Conservation (phyloP, 2,329 filamentous ascomycete genomes). For the Clarireedia paspali region DNA sequence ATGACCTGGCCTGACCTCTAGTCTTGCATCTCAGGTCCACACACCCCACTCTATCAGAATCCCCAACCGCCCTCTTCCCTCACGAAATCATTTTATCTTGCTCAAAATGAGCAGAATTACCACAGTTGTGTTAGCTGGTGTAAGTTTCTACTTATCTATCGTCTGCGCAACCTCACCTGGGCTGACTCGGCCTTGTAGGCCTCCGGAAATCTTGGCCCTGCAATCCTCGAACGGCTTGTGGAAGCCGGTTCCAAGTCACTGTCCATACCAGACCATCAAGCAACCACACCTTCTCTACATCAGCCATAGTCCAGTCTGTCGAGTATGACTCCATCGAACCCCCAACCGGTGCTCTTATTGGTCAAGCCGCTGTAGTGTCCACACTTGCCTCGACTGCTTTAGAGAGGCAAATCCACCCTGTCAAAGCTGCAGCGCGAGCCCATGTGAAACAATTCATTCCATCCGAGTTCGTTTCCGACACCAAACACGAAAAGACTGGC, state of each 20-base stretch:
- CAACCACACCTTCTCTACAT: conserved; percentile 17
- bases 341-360: conserved; percentile 24
- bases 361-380: conserved; percentile 21
- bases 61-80: not conserved
- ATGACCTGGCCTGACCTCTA: no score
- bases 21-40: no score
- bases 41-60: not conserved
- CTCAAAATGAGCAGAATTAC: not conserved
- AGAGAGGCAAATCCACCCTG: conserved; percentile 31
- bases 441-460: conserved; percentile 55
- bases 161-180: no score
- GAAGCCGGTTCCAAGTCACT: conserved; percentile 31
- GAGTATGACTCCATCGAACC: no score
- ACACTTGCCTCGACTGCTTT: conserved; percentile 10
- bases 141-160: not conserved
- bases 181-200: conserved; percentile 9
- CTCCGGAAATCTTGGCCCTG: conserved; percentile 18
- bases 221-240: conserved; percentile 20
- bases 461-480: conserved; percentile 42
- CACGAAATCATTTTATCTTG: no score
- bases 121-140: not conserved
- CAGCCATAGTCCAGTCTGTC: conserved; percentile 14
- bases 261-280: conserved; percentile 29
- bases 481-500: conserved; percentile 10
- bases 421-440: conserved; percentile 51